A percentile compares a stretch with the other conserved stretches of the same genome.
Evolutionary conservation across 1,284 basidiomycete species (phyloP).

Genomic region (Apiotrichum gracile): DNA sequence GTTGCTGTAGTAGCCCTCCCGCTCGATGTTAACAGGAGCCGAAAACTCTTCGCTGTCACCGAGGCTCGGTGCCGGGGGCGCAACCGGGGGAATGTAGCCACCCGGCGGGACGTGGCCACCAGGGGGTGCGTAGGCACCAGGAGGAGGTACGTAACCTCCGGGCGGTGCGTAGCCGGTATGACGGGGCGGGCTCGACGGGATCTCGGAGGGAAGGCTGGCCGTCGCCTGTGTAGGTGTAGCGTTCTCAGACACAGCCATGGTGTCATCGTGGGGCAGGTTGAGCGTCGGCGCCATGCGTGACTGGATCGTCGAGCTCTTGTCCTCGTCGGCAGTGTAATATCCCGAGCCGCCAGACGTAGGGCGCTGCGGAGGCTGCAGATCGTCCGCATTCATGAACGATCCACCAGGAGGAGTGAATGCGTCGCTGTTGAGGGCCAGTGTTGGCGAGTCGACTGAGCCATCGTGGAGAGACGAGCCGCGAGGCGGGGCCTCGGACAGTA

Average conservation of each 20-base stretch:
- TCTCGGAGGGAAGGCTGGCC: background rate
- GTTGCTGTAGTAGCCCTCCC: background rate
- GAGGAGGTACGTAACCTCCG: no score
- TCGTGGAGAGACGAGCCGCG: background rate
- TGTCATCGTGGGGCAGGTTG: background rate
- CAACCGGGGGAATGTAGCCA: background rate
- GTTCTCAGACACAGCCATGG: background rate
- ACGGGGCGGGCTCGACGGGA: background rate
- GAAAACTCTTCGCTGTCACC: background rate
- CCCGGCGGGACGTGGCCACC: background rate
- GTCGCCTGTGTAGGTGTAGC: background rate
- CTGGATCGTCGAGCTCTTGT: background rate
- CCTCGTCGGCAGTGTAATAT: constrained; percentile 7
- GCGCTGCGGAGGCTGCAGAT: background rate
- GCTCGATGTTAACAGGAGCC: background rate
- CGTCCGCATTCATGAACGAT: background rate
- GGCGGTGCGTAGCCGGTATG: no score
- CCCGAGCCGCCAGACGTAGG: constrained; percentile 3
- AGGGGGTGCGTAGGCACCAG: background rate
- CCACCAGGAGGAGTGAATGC: background rate
- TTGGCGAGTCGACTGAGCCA: background rate
- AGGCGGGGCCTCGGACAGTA: no score
- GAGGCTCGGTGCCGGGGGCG: background rate
- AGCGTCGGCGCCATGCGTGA: background rate
- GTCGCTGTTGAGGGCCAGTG: constrained; percentile 1